Percentiles rank a stretch among this genome's conserved stretches.
These are phyloP conservation scores for Colletotrichum chlorophyti DNA, from an alignment of 2,329 filamentous ascomycete species.

Conservation along the genomic window DNA sequence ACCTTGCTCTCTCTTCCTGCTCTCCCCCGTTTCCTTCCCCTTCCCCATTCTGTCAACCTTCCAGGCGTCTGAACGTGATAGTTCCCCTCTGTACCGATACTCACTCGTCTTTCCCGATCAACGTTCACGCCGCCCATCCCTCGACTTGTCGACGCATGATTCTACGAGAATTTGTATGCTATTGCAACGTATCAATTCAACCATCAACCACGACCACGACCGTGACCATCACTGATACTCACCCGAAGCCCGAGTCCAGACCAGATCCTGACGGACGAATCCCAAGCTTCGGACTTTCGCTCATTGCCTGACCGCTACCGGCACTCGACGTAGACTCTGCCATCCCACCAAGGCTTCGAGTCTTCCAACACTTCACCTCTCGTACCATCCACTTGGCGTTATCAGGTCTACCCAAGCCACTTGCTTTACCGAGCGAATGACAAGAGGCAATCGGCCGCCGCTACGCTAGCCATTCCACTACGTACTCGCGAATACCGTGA, in stretches of 20 bases:
- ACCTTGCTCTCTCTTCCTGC: background rate
- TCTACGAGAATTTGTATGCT: too few relatives aligned
- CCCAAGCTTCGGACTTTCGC: conserved; percentile 12
- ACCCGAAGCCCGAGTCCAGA: conserved; percentile 8
- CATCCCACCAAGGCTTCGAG: background rate
- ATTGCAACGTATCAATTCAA: background rate
- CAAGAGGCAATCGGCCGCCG: conserved; percentile 9
- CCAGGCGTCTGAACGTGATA: conserved; percentile 17
- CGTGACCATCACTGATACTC: conserved; percentile 8
- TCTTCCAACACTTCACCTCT: too few relatives aligned
- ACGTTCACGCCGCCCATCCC: too few relatives aligned
- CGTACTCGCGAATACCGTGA: conserved; percentile 21
- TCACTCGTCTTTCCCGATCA: background rate
- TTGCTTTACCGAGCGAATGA: conserved; percentile 21
- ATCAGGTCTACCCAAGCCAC: conserved; percentile 21
- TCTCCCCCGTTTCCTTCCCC: background rate
- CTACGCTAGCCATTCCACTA: conserved; percentile 13
- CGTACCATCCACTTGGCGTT: conserved; percentile 12
- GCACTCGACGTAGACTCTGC: background rate
- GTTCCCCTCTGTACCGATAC: background rate
- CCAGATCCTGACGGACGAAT: background rate
- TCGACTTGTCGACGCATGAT: too few relatives aligned
- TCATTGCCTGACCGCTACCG: background rate
- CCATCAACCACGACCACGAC: background rate
- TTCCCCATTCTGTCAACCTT: background rate